Evolutionary conservation across 306 rosid genomes (phyloP).

Genomic region (Quercus berberidifolia): DNA sequence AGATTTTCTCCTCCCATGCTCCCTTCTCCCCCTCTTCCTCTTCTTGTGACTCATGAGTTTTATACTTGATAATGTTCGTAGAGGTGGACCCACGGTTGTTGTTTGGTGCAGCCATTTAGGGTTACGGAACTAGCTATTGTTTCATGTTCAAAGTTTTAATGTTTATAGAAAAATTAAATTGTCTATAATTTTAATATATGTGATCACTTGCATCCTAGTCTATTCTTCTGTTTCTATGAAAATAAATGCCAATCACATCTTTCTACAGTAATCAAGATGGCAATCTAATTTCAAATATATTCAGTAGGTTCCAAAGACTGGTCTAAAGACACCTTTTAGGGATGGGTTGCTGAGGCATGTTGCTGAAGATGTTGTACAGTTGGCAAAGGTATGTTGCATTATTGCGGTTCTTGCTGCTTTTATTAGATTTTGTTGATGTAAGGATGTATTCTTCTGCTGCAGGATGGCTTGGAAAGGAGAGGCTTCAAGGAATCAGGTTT

Average conservation of each 20-base stretch:
- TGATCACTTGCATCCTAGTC: not conserved
- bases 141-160: not conserved
- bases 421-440: slow-evolving; percentile 11
- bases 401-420: slow-evolving; percentile 9
- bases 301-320: slow-evolving; percentile 71
- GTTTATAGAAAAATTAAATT: not conserved
- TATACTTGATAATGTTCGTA: not conserved
- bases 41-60: not conserved
- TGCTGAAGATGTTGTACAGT: slow-evolving; percentile 80
- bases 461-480: slow-evolving; percentile 97
- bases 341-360: slow-evolving; percentile 88
- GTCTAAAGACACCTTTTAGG: slow-evolving; percentile 89
- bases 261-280: not conserved
- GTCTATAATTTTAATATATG: not conserved
- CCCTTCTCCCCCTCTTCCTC: not conserved
- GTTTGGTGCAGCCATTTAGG: not conserved
- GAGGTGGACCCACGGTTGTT: not conserved
- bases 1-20: not conserved
- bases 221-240: not conserved
- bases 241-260: not conserved
- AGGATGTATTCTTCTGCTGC: slow-evolving; percentile 15
- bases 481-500: slow-evolving; percentile 90
- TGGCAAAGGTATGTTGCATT: slow-evolving; percentile 63
- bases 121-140: not conserved
- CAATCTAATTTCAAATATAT: slow-evolving; percentile 23